Evolutionary conservation across 495 filamentous ascomycete species (phyloP), one percentile per base, ranked within the genome.

Genomic region (Aspergillus heteromorphus): DNA sequence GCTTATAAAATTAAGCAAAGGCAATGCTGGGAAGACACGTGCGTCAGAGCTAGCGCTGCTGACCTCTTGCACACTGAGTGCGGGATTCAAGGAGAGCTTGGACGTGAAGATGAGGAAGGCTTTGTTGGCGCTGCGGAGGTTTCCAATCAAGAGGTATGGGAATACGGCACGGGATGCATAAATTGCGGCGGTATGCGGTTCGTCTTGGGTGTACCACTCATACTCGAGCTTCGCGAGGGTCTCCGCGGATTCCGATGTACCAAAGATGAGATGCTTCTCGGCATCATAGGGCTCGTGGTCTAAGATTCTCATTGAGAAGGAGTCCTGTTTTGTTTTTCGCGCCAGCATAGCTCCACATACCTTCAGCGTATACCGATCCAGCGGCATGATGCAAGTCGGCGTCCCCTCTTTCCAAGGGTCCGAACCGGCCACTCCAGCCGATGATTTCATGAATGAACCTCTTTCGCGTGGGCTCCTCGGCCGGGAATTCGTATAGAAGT

Each of bases 311-410:
- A 41, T 63, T 60, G 60, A 51, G 48, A 50, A 17, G 40, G 16
- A 20, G 47, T 53, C 40, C n/a, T 48, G 20, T 17, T n/a, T 18
- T 27, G 1, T 40, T 16, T 9, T 19, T 14, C 6, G 13, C 8
- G 16, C 40, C 11, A 30, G 14, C 5, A 27, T 20, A n/a, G 14
- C 14, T n/a, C 55, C 68, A 14, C 63, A 16, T 29, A 86, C 85
- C 83, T 70, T 95, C 88, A 10, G 91, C 91, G 65, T 88, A 95
- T 23, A 97, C 75, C 8, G 83, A 86, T 40, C 93, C 93, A 18
- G 86, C 86, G 47, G 95, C 91, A 73, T 97, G 92, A 66, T 99
- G 93, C 53, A 99, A 75, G 55, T 97, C 95, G 5, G 95, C 89
- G 61, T 99, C 93, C 42, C 93, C 93, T 56, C 90, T 85, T 41